phyloP scores from a whole-genome alignment of 176 grass and related monocot species.

The Cocos nucifera region DNA sequence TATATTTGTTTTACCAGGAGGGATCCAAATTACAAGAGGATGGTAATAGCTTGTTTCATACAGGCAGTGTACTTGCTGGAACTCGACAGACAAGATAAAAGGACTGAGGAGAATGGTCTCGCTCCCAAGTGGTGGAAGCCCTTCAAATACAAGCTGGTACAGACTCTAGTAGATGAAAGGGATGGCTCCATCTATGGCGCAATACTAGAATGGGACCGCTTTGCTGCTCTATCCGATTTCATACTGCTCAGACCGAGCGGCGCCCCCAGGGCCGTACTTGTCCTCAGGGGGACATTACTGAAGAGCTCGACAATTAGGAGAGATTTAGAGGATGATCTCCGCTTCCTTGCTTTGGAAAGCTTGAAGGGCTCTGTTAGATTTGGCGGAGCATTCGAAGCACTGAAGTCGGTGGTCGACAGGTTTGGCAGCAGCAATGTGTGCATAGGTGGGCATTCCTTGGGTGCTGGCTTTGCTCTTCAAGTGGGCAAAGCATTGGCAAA shows the following conservation, averaged over 20 bases:
- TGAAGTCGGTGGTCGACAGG: conserved; percentile 38
- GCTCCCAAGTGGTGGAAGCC: conserved; percentile 86
- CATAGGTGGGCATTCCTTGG: conserved; percentile 66
- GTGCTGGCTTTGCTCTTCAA: conserved; percentile 61
- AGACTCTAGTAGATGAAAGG: conserved; percentile 46
- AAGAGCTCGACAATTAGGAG: conserved; percentile 47
- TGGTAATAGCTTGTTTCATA: conserved; percentile 73
- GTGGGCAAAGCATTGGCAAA: conserved; percentile 64
- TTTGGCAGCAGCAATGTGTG: conserved; percentile 52
- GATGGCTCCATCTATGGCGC: conserved; percentile 70
- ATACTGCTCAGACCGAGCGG: conserved; percentile 58
- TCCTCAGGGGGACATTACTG: conserved; percentile 56
- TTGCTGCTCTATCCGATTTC: conserved; percentile 44
- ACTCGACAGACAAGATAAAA: conserved; percentile 65
- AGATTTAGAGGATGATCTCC: conserved; percentile 80
- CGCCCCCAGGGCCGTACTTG: conserved; percentile 58
- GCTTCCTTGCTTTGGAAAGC: conserved; percentile 50
- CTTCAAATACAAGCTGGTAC: conserved; percentile 68
- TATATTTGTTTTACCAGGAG: conserved; percentile 26
- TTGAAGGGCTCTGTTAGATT: conserved; percentile 76
- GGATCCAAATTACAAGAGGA: conserved; percentile 67
- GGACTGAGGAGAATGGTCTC: conserved; percentile 28
- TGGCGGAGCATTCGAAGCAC: conserved; percentile 42
- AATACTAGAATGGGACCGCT: conserved; percentile 66
- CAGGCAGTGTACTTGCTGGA: conserved; percentile 62